Evolutionary conservation across 495 filamentous ascomycete species (phyloP).

Genomic region (Schizothecium vesticola): DNA sequence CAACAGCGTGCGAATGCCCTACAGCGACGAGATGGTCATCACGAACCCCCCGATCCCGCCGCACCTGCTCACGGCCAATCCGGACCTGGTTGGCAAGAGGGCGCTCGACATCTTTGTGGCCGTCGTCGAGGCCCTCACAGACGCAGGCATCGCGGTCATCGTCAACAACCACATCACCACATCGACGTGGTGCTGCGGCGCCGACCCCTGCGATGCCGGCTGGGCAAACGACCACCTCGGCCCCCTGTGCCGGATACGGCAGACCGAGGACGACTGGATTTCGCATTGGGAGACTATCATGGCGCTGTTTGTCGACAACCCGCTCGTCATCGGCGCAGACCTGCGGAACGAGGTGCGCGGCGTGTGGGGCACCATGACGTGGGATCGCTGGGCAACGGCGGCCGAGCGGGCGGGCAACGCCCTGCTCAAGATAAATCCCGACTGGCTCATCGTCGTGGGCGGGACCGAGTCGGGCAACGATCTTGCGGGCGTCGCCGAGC

Average conservation of each 20-base stretch:
- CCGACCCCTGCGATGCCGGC: conserved; percentile 53
- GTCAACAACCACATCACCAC: conserved; percentile 59
- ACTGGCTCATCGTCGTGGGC: conserved; percentile 59
- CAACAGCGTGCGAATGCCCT: conserved; percentile 59
- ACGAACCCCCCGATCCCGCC: conserved; percentile 45
- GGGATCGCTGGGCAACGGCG: conserved; percentile 52
- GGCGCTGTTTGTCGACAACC: conserved; percentile 44
- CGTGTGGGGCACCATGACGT: conserved; percentile 58
- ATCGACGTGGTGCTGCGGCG: conserved; percentile 56
- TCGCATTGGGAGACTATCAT: conserved; percentile 56
- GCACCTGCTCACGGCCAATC: conserved; percentile 47
- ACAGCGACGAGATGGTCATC: conserved; percentile 56
- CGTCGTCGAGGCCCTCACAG: conserved; percentile 50
- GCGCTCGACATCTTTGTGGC: conserved; percentile 53
- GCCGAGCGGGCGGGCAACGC: conserved; percentile 52
- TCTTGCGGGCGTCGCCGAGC: conserved; percentile 40
- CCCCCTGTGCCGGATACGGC: conserved; percentile 46
- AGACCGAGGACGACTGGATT: conserved; percentile 55
- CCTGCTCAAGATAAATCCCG: conserved; percentile 48
- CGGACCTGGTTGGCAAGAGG: conserved; percentile 44
- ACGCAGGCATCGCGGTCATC: conserved; percentile 53
- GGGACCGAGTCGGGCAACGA: conserved; percentile 57
- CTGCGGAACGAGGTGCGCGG: conserved; percentile 58
- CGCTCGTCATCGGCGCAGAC: conserved; percentile 53
- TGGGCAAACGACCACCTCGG: conserved; percentile 55